phyloP scores from a whole-genome alignment of 345 rosid genomes.

The Orychophragmus violaceus region DNA sequence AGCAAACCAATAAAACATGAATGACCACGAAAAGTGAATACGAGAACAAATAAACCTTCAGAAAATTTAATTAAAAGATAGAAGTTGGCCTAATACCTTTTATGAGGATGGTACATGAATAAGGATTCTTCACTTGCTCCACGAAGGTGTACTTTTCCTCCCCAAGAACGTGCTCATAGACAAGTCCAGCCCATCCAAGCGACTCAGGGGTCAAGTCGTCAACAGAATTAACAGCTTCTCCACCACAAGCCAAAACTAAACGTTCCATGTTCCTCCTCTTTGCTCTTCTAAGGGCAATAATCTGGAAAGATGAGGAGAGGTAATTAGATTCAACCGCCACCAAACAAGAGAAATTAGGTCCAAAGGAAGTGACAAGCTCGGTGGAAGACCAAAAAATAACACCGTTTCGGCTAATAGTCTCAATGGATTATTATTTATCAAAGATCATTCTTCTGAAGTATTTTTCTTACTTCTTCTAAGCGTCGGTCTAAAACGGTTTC shows the following conservation, averaged over 20 bases:
- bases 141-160: slow-evolving; percentile 92
- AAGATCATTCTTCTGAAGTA: neutral
- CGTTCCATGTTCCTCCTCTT: slow-evolving; percentile 98
- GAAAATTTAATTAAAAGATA: neutral
- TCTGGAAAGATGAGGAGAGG: slow-evolving; percentile 33
- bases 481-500: neutral
- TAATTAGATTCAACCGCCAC: neutral
- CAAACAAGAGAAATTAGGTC: neutral
- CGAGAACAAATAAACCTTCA: neutral
- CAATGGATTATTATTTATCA: neutral
- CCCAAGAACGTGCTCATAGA: slow-evolving; percentile 83
- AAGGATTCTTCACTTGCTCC: slow-evolving; percentile 81
- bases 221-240: slow-evolving; percentile 86
- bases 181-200: slow-evolving; percentile 95
- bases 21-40: neutral
- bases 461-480: neutral
- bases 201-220: slow-evolving; percentile 75
- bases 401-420: neutral
- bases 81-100: slow-evolving; percentile 49
- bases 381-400: neutral
- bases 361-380: neutral
- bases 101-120: slow-evolving; percentile 80
- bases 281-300: slow-evolving; percentile 93
- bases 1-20: neutral
- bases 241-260: slow-evolving; percentile 85